Evolutionary conservation across 768 basidiomycete genomes (phyloP), one percentile per base, ranked within the genome.

Genomic region (Tricholoma flavovirens): DNA sequence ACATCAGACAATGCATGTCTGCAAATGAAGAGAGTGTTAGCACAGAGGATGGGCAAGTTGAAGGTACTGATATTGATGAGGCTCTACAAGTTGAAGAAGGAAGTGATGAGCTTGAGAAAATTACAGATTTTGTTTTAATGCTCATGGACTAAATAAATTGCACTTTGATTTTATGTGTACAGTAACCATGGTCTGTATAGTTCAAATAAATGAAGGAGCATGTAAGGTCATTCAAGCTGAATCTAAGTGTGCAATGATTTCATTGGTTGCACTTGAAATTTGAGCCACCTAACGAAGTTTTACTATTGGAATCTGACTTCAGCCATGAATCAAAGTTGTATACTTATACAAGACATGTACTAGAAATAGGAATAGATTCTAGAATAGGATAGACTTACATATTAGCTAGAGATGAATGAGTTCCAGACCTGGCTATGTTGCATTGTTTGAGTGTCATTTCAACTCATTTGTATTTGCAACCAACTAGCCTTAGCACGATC

Each of bases 51-150:
- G 12, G 24, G 45, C 10, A 3, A 26, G 45, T 49, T 40, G 36
- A 56, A 22, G 30, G 17, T 33, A 32, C n/a, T 30, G 56, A 56
- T 50, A 42, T 32, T 42, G 55, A 56, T 5, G 42, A 43, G 42
- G 42, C 19, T 12, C 42, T 43, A 43, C 21, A 21, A 43, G 42
- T 43, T 43, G 42, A 43, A 43, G 42, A 43, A 22, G 42, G 42
- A 43, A 43, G 42, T 4, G 6, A n/a, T 32, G 55, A 56, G 22
- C 43, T 56, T 40, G 49, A 38, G 29, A 36, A 50, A 36, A 21
- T 56, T 40, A 38, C 49, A 6, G 49, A 56, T 36, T 56, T 38
- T 40, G 51, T 56, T 22, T 42, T 40, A 17, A 56, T 22, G 11
- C 48, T 56, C n/a, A 42, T 9, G 15, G 55, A 56, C 24, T 56